Evolutionary conservation across 495 filamentous ascomycete genomes (phyloP), one percentile per base, ranked within the genome.

Genomic region (Penicillium alfredii): DNA sequence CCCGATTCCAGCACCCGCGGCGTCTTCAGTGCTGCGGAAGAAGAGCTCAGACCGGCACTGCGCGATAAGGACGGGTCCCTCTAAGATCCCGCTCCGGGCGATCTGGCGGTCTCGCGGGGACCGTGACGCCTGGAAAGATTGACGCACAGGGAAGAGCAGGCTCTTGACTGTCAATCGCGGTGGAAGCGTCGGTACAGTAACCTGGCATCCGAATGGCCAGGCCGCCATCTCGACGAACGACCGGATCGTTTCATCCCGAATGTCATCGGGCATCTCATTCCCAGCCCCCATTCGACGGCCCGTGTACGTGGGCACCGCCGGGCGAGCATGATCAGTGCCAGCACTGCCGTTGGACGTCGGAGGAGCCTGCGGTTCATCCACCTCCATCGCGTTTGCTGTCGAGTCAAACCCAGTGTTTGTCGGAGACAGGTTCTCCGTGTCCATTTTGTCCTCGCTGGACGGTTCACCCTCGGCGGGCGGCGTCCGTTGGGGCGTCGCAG

Each of bases 141-240:
- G 69, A 13, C 71, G 47, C 18, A 77, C 63, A 16, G 73, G 66
- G 41, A 73, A 64, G 36, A 76, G 57, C 41, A 80, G 41, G 29
- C 61, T 64, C 23, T 68, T 61, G 13, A 87, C 55, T 16, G 73
- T 62, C 1, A 89, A 55, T 13, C 78, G 69, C 2, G 84, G 84
- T 23, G 78, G 77, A 10, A 69, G 55, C 6, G 78, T 71, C 4
- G 84, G 74, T 9, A 76, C 63, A 0, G 72, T 64, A 25, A 86
- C 71, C 33, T 82, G 83, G 60, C 84, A 88, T 14, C 78, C 78
- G 53, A 88, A 92, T 21, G 83, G 77, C 73, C 86, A 93, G 6
- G 80, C 73, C 1, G 83, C 75, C 27, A 85, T 75, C 62, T 94
- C 89, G 19, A 92, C 58, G 40, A 95, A 84, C 9, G 77, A 71